phyloP scores from a whole-genome alignment of 768 basidiomycete species.

The Tulasnella sp. region DNA sequence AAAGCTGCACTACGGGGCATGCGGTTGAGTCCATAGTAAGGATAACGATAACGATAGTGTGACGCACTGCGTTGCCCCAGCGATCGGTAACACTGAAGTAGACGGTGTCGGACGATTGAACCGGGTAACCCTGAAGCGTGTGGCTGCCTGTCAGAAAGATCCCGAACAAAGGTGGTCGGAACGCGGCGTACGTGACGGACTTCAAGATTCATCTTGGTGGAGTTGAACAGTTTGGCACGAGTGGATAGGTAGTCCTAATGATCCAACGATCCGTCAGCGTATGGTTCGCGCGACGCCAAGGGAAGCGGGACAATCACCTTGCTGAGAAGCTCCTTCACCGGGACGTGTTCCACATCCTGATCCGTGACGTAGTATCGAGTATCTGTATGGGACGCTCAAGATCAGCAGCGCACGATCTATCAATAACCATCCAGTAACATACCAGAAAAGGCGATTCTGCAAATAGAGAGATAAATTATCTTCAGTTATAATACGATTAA shows the following conservation, averaged over 20 bases:
- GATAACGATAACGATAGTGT: background rate
- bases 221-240: conserved; percentile 71
- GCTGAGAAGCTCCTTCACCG: conserved; percentile 73
- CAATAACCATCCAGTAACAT: conserved; percentile 16
- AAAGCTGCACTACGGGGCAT: conserved; percentile 46
- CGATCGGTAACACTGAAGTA: conserved; percentile 84
- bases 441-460: conserved; percentile 59
- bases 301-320: conserved; percentile 38
- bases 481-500: too few species aligned
- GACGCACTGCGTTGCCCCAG: conserved; percentile 61
- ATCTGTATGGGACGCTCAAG: conserved; percentile 35
- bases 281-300: background rate
- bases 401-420: background rate
- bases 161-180: background rate
- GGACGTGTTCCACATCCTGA: conserved; percentile 65
- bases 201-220: conserved; percentile 48
- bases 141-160: conserved; percentile 15
- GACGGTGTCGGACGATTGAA: conserved; percentile 83
- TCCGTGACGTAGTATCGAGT: conserved; percentile 88
- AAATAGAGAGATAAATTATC: conserved; percentile 8
- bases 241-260: conserved; percentile 67
- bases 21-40: background rate
- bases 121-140: conserved; percentile 62
- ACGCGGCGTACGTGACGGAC: conserved; percentile 48
- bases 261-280: background rate